A percentile compares a stretch with the other conserved stretches of the same genome.
Conservation (phyloP, 306 rosid genomes). For the Sophora flavescens region DNA sequence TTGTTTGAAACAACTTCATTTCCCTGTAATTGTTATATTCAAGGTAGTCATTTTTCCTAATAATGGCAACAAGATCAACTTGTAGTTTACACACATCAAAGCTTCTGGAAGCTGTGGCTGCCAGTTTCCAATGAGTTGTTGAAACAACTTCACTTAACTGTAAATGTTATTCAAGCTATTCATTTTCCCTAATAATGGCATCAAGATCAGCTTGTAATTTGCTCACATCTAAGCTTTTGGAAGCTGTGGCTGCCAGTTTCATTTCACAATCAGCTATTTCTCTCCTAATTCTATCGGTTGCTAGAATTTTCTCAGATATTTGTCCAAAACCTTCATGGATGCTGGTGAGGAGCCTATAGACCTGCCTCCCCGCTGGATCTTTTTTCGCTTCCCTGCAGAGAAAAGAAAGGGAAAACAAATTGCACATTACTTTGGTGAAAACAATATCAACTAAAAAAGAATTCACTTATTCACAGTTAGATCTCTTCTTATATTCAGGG, state of each 20-base stretch:
- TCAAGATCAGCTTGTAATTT: conserved; percentile 71
- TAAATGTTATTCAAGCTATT: conserved; percentile 51
- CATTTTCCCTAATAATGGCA: conserved; percentile 63
- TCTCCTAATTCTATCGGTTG: conserved; percentile 76
- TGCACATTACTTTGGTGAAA: conserved; percentile 16
- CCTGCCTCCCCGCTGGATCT: conserved; percentile 71
- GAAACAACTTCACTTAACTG: conserved; percentile 39
- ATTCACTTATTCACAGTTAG: conserved; percentile 6
- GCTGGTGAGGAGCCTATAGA: conserved; percentile 78
- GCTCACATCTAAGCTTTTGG: conserved; percentile 58
- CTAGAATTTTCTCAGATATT: conserved; percentile 75
- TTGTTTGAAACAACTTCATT: conserved; percentile 32
- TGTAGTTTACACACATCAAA: conserved; percentile 60
- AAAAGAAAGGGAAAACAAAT: conserved; percentile 33
- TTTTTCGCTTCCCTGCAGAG: conserved; percentile 87
- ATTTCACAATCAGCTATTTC: conserved; percentile 77
- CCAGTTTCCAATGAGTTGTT: conserved; percentile 28
- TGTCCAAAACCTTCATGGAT: conserved; percentile 82
- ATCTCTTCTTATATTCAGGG: conserved; percentile 10
- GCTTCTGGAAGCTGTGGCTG: conserved; percentile 61
- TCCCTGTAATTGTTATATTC: conserved; percentile 51
- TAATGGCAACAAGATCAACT: conserved; percentile 66
- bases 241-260: conserved; percentile 69
- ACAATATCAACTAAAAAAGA: conserved; percentile 10
- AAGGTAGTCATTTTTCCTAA: conserved; percentile 61